A percentile compares a stretch with the other conserved stretches of the same genome.
These are phyloP conservation scores for Leptographium radiaticola DNA, from an alignment of 2,329 filamentous ascomycete species.

Conservation along the genomic window DNA sequence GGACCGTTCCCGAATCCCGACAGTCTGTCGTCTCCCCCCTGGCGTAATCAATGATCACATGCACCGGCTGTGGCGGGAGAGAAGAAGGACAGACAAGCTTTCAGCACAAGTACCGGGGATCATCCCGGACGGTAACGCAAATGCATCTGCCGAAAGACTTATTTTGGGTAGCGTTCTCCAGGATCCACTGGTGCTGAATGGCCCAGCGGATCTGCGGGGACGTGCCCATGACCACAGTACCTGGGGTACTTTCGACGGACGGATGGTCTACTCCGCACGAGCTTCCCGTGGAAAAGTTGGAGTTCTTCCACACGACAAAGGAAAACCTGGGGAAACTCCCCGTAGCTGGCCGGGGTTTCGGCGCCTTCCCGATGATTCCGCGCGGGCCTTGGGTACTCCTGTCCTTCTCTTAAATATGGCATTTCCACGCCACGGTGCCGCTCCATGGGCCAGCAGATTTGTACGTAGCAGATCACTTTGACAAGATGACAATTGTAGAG, in stretches of 20 bases:
- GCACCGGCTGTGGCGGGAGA: too few species aligned
- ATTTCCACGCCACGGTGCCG: background rate
- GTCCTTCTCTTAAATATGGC: background rate
- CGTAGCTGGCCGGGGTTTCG: background rate
- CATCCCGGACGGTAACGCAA: background rate
- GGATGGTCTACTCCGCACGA: background rate
- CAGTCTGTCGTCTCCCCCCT: too few species aligned
- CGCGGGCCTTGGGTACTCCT: background rate
- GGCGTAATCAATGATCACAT: too few species aligned
- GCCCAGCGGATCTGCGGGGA: background rate
- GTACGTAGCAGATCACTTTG: background rate
- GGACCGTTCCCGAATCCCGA: too few species aligned
- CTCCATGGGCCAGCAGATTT: background rate
- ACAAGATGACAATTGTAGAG: background rate
- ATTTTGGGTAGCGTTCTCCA: background rate
- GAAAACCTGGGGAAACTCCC: background rate
- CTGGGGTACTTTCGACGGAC: background rate
- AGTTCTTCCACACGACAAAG: background rate
- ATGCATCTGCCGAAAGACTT: background rate
- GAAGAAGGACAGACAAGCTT: background rate
- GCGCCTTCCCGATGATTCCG: background rate
- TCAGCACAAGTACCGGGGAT: background rate
- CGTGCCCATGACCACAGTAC: background rate
- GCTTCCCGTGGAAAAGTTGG: background rate
- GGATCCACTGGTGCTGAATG: background rate